Evolutionary conservation across 495 filamentous ascomycete species (phyloP).

Genomic region (Viridothelium virens): DNA sequence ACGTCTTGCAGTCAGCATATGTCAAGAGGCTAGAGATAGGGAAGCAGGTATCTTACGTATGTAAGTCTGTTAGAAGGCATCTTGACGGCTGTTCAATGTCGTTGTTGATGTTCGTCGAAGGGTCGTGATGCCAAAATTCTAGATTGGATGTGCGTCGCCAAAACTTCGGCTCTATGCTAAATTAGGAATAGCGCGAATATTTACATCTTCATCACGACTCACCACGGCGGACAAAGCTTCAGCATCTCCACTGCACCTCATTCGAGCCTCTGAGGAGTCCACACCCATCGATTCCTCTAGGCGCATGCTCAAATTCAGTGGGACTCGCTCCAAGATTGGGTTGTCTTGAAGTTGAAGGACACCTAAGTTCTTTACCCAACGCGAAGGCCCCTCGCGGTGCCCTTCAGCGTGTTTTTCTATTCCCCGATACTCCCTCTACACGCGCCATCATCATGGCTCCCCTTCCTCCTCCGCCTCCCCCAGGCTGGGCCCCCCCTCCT

Average conservation of each 20-base stretch:
- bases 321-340: neutral
- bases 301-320: neutral
- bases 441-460: conserved; percentile 59
- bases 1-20: neutral
- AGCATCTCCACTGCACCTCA: neutral
- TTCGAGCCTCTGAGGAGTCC: neutral
- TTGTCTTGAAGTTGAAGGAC: neutral
- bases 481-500: conserved; percentile 66
- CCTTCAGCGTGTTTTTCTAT: neutral
- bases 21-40: neutral
- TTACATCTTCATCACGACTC: neutral
- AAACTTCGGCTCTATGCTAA: neutral
- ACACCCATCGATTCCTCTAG: neutral
- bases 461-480: conserved; percentile 61
- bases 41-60: conserved; percentile 50
- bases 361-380: neutral
- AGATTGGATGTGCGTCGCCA: conserved; percentile 12
- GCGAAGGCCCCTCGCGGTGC: neutral
- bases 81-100: conserved; percentile 47
- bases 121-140: conserved; percentile 2
- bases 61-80: conserved; percentile 66
- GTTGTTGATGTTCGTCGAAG: conserved; percentile 52
- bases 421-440: neutral
- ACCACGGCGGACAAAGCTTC: neutral
- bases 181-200: neutral